phyloP scores from a whole-genome alignment of 106 monocot species.

The Narthecium ossifragum region DNA sequence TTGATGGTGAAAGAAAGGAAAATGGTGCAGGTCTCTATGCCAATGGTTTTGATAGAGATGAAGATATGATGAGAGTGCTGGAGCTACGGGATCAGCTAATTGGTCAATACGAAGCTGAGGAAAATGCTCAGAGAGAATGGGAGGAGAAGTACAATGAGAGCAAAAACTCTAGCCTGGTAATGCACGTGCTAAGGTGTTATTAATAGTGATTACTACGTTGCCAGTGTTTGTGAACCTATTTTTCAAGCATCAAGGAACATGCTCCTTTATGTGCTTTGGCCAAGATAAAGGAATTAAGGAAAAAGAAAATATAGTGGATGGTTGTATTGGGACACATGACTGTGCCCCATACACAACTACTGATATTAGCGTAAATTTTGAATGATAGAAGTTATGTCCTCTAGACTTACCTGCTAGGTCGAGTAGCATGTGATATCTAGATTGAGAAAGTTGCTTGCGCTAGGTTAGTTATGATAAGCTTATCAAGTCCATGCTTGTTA shows the following conservation, averaged over 20 bases:
- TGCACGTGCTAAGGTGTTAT: neutral
- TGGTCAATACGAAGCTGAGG: conserved; percentile 59
- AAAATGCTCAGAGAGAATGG: conserved; percentile 93
- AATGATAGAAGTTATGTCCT: no score
- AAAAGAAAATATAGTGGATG: neutral
- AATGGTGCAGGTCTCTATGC: conserved; percentile 1
- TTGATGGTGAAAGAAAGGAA: conserved; percentile 19
- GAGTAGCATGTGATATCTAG: no score
- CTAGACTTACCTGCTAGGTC: no score
- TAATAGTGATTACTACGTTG: no score
- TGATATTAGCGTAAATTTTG: no score
- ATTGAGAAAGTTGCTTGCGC: no score
- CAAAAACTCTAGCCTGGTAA: conserved; percentile 34
- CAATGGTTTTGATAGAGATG: conserved; percentile 25
- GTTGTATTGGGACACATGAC: neutral
- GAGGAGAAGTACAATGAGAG: conserved; percentile 60
- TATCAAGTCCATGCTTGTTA: no score
- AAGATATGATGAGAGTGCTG: conserved; percentile 70
- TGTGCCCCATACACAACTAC: no score
- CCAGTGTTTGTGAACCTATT: neutral
- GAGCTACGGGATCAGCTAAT: conserved; percentile 77
- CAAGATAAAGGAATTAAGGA: neutral
- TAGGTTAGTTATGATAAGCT: no score
- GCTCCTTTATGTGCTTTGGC: neutral
- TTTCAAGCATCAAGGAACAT: neutral